Base-by-base conservation (phyloP, 306 rosid genomes). In the Cicer bijugum region DNA sequence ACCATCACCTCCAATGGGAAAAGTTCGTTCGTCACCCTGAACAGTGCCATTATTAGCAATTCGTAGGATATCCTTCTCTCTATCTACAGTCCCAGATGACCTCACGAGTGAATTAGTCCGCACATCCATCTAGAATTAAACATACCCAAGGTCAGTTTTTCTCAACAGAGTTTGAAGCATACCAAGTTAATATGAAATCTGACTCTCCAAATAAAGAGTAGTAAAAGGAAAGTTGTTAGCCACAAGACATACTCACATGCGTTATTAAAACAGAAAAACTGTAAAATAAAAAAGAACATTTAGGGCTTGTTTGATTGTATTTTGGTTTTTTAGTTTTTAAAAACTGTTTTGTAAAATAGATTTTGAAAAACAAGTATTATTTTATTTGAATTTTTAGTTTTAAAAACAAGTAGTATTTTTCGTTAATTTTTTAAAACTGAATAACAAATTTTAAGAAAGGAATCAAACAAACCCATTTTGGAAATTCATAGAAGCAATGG, bases 11-110 rank as follows among this genome's bases (percentile, higher is more conserved):
- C 93, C 90, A 57, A 86, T 81, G 8, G 90, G 83, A 81, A 88
- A 85, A 84, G 80, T 78, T 16, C 93, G 87, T 76, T 88, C 97
- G 73, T 92, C 96, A 16, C 89, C 92, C 75, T 83, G 92, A 83
- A 81, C 81, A 7, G 87, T 82, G 73, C 90, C 86, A 81, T 81
- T 80, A 81, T 73, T 86, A 76, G 93, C 84, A 87, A 85, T 77
- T 77, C 90, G 82, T 78, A 55, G 69, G 68, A 89, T 83, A 50
- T 88, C 97, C 75, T 93, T 89, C 16, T 89, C 93, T 81, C 92
- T 92, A 67, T 92, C 96, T 58, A 82, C 83, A 47, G 77, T 65
- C 40, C 88, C 91, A 67, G 97, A 81, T 75, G 87, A 84, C 80
- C 97, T 86, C 61, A 82, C 84, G 59, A 85, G 86, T 72, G 96